Evolutionary conservation across 495 filamentous ascomycete species (phyloP).

Genomic region (Penicillium bialowiezense): DNA sequence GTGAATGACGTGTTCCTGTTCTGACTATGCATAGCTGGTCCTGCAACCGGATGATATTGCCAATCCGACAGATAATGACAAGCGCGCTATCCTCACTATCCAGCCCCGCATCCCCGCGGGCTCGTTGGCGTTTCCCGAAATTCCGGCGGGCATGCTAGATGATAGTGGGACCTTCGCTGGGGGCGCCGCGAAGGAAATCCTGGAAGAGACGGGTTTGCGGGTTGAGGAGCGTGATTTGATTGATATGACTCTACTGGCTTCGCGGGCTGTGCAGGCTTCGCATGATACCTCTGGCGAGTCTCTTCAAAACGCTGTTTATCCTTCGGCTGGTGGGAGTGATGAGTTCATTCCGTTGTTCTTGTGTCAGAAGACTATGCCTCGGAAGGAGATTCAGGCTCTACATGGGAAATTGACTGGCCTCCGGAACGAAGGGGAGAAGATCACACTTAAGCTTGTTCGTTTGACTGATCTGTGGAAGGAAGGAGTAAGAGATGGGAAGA

Average conservation of each 20-base stretch:
- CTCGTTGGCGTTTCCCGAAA: slow-evolving; percentile 69
- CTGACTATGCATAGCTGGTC: slow-evolving; percentile 44
- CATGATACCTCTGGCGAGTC: slow-evolving; percentile 38
- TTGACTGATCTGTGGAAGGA: slow-evolving; percentile 75
- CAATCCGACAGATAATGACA: slow-evolving; percentile 39
- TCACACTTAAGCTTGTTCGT: slow-evolving; percentile 69
- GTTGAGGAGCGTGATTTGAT: slow-evolving; percentile 57
- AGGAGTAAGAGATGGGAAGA: slow-evolving; percentile 75
- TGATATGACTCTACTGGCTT: slow-evolving; percentile 64
- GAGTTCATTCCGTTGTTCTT: slow-evolving; percentile 80
- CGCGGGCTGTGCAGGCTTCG: slow-evolving; percentile 26
- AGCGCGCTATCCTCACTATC: slow-evolving; percentile 73
- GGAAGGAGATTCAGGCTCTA: slow-evolving; percentile 62
- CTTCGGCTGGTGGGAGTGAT: slow-evolving; percentile 78
- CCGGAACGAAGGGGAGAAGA: slow-evolving; percentile 77
- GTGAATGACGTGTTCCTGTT: not conserved
- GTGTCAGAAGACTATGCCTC: slow-evolving; percentile 65
- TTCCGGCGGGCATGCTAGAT: slow-evolving; percentile 91
- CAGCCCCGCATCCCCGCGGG: slow-evolving; percentile 82
- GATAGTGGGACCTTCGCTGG: slow-evolving; percentile 72
- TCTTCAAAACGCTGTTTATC: slow-evolving; percentile 66
- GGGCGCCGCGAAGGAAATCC: slow-evolving; percentile 75
- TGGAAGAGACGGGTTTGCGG: slow-evolving; percentile 72
- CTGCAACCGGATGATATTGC: slow-evolving; percentile 67
- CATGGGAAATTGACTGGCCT: slow-evolving; percentile 76